These are phyloP conservation scores for Dissoconium aciculare DNA, from an alignment of 2,329 filamentous ascomycete species.

Conservation along the genomic window DNA sequence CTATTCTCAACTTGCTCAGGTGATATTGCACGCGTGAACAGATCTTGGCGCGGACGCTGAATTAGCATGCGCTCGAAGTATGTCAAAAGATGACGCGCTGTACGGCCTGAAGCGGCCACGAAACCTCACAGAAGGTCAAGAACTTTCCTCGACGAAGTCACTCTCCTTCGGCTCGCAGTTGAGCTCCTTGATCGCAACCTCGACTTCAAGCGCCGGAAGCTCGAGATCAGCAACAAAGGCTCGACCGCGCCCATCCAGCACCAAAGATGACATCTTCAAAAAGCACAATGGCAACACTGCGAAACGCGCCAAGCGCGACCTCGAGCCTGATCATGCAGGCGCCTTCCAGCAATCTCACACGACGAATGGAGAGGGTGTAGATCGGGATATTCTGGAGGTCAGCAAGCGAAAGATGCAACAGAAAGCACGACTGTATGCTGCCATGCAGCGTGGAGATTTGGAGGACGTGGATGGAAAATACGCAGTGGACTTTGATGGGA, in stretches of 20 bases:
- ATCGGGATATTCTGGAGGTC: constrained; percentile 44
- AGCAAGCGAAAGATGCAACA: constrained; percentile 73
- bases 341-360: constrained; percentile 47
- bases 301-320: constrained; percentile 47
- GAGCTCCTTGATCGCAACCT: constrained; percentile 55
- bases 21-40: too few relatives aligned
- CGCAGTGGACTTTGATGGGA: constrained; percentile 85
- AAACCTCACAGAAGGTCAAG: constrained; percentile 43
- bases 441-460: constrained; percentile 73
- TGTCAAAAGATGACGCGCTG: constrained; percentile 45
- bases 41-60: too few relatives aligned
- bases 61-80: too few relatives aligned
- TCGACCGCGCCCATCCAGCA: constrained; percentile 41
- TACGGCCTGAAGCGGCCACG: constrained; percentile 64
- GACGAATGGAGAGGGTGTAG: constrained; percentile 47
- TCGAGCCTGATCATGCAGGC: constrained; percentile 39
- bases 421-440: constrained; percentile 76
- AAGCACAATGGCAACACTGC: constrained; percentile 47
- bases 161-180: constrained; percentile 83
- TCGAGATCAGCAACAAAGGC: constrained; percentile 21
- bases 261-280: constrained; percentile 55
- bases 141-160: constrained; percentile 53
- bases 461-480: constrained; percentile 49
- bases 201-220: constrained; percentile 27
- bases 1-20: too few relatives aligned